These are phyloP conservation scores for Pythium myriotylum DNA, from an alignment of 352 stramenopile species.

Conservation along the genomic window DNA sequence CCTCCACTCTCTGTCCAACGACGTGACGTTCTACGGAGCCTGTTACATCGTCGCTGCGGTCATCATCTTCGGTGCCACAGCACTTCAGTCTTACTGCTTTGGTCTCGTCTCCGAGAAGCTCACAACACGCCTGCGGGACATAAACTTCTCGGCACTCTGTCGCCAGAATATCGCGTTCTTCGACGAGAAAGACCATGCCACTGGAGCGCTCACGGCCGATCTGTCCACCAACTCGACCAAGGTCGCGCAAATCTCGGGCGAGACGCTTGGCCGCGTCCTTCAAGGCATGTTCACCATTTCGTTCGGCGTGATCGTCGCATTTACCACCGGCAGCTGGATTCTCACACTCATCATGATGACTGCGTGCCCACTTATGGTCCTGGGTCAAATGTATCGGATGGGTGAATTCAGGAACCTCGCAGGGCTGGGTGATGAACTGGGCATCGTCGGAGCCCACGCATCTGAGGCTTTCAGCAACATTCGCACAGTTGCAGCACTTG, in stretches of 20 bases:
- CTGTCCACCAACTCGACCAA: slow-evolving; percentile 41
- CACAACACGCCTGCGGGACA: slow-evolving; percentile 30
- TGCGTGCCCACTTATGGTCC: slow-evolving; percentile 46
- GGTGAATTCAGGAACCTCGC: slow-evolving; percentile 14
- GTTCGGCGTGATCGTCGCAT: too few species aligned
- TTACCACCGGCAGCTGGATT: slow-evolving; percentile 41
- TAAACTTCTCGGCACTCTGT: slow-evolving; percentile 34
- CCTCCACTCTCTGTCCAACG: slow-evolving; percentile 4
- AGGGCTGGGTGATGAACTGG: slow-evolving; percentile 10
- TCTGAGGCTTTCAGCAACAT: slow-evolving; percentile 39
- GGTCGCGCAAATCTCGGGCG: slow-evolving; percentile 32
- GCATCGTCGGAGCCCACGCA: slow-evolving; percentile 30
- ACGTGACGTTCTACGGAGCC: slow-evolving; percentile 26
- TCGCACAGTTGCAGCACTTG: slow-evolving; percentile 34
- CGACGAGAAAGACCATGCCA: slow-evolving; percentile 26
- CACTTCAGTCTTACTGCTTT: slow-evolving; percentile 30
- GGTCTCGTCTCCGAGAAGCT: slow-evolving; percentile 35
- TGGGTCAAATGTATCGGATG: slow-evolving; percentile 20
- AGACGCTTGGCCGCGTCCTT: slow-evolving; percentile 35
- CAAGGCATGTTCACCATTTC: slow-evolving; percentile 42
- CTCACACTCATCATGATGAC: slow-evolving; percentile 51
- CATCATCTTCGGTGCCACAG: slow-evolving; percentile 21
- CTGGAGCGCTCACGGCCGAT: slow-evolving; percentile 31
- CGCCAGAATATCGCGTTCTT: slow-evolving; percentile 41
- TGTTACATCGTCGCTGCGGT: slow-evolving; percentile 31